Evolutionary conservation across 768 basidiomycete genomes (phyloP), one percentile per base, ranked within the genome.

Genomic region (Dentipellis sp.): DNA sequence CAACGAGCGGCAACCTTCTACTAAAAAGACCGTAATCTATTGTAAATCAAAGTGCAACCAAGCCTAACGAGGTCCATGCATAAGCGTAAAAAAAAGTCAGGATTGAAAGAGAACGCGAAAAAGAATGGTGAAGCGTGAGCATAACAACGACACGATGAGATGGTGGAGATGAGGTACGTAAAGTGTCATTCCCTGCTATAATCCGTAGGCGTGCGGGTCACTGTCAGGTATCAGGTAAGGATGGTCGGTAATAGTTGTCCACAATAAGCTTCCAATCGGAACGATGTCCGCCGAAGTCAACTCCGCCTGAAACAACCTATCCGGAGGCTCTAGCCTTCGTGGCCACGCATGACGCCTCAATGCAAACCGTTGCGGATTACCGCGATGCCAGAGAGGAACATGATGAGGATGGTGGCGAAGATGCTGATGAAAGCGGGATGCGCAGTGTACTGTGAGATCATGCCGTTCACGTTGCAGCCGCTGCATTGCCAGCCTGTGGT

Each of bases 351-450:
- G 16, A n/a, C 17, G 42, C 42, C 16, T 19, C 47, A 67, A 54
- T 65, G 69, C 53, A 61, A 23, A 29, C 64, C 57, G 40, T 67
- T 68, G 40, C 83, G 74, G 35, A 86, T 68, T 48, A 86, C 67
- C 4, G 78, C 73, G 63, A 80, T 78, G 29, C 86, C 86, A n/a
- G 83, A 85, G 23, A 85, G 69, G 65, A 86, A 73, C 69, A 85
- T 76, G 64, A 88, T 72, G 60, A 86, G 68, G 54, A 86, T 68
- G 2, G 82, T 80, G 47, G 80, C 74, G 12, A 80, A 39, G 51
- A 86, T 59, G 55, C 78, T 78, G 56, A 80, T 69, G 63, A 82
- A 74, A 0, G 78, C 80, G 0, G 83, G 83, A 55, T 83, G 80
- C 4, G 79, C 59, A 37, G 65, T 69, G 14, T 63, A 61, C 14